Conservation (phyloP, 1,284 basidiomycete species). For the Heterobasidion annosum region DNA sequence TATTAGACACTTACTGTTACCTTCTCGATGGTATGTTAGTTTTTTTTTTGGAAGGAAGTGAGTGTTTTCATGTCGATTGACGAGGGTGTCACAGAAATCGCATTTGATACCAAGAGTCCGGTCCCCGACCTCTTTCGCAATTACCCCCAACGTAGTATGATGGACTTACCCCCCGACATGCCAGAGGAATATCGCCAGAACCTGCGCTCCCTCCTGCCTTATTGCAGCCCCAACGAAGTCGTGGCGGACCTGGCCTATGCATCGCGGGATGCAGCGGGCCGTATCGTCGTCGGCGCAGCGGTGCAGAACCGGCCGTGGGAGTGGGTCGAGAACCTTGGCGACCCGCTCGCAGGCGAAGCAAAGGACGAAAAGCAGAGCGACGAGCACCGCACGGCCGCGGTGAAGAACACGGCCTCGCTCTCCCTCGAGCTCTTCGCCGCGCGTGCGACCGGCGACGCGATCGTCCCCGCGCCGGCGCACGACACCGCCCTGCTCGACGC, state of each 20-base stretch:
- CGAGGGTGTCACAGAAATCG: slow-evolving; percentile 40
- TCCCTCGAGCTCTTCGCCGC: slow-evolving; percentile 65
- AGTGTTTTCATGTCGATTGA: not conserved
- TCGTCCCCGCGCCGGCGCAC: slow-evolving; percentile 19
- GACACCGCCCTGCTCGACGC: slow-evolving; percentile 28
- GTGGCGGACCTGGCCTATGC: slow-evolving; percentile 51
- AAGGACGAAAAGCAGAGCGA: slow-evolving; percentile 30
- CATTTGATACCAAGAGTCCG: slow-evolving; percentile 42
- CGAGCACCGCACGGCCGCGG: slow-evolving; percentile 26
- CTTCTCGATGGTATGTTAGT: slow-evolving; percentile 54
- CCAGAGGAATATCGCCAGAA: slow-evolving; percentile 48
- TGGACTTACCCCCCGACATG: slow-evolving; percentile 47
- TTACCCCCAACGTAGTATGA: slow-evolving; percentile 43
- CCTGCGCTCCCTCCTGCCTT: slow-evolving; percentile 45
- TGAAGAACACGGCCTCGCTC: slow-evolving; percentile 65
- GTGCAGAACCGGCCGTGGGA: slow-evolving; percentile 77
- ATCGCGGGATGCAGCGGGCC: slow-evolving; percentile 42
- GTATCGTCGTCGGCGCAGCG: slow-evolving; percentile 34
- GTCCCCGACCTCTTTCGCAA: slow-evolving; percentile 49
- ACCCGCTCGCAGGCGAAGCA: slow-evolving; percentile 31
- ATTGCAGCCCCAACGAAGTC: slow-evolving; percentile 37
- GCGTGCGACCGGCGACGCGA: slow-evolving; percentile 50
- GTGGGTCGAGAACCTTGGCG: slow-evolving; percentile 73
- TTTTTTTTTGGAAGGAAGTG: not conserved
- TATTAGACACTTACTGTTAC: slow-evolving; percentile 68